phyloP scores from a whole-genome alignment of 257 asterid species.

The Capsicum chinense region DNA sequence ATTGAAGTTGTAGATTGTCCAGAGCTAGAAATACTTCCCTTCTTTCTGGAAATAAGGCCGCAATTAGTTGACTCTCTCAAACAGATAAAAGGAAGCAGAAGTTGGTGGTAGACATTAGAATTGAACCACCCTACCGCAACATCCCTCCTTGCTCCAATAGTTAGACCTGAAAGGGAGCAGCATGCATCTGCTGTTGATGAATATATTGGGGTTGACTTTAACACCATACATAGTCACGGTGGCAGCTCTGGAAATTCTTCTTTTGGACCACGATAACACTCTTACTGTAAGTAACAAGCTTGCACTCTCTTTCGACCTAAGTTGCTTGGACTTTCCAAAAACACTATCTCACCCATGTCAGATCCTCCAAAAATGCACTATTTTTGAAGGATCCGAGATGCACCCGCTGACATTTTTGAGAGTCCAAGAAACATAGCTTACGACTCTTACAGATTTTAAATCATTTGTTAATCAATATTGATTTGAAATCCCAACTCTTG shows the following conservation, averaged over 20 bases:
- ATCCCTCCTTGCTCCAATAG: constrained; percentile 1
- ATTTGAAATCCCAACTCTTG: neutral
- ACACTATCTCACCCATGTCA: too few species aligned
- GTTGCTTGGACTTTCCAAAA: too few species aligned
- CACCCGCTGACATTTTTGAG: too few species aligned
- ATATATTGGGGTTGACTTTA: neutral
- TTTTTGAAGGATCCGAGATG: too few species aligned
- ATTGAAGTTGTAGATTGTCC: constrained; percentile 37
- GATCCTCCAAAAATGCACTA: too few species aligned
- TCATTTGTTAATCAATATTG: neutral
- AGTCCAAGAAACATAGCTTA: too few species aligned
- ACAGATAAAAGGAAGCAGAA: neutral
- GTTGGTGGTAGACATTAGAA: constrained; percentile 30
- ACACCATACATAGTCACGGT: neutral
- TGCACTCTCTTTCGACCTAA: neutral
- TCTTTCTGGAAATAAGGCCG: constrained; percentile 31
- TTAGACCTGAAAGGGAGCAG: neutral
- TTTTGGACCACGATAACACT: constrained; percentile 28
- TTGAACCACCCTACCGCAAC: neutral
- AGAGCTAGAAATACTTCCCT: constrained; percentile 23
- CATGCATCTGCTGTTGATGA: neutral
- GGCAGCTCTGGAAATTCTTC: constrained; percentile 29
- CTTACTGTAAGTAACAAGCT: constrained; percentile 9
- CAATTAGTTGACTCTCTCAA: neutral
- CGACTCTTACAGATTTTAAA: neutral